phyloP scores from a whole-genome alignment of 2,329 filamentous ascomycete genomes.

The Chaetomiaceae sp. region DNA sequence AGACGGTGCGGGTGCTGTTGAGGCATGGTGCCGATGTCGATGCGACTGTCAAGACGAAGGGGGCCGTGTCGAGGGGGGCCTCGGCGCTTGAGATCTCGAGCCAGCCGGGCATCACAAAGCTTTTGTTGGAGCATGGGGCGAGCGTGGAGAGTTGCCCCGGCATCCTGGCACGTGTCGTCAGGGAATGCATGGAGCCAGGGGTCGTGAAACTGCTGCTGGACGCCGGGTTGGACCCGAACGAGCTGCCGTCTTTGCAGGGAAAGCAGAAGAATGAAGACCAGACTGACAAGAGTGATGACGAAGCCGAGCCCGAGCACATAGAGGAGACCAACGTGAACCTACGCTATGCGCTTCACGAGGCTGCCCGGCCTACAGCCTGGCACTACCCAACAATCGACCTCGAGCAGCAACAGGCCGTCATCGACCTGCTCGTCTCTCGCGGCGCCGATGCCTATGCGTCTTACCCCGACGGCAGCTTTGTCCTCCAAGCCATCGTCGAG shows the following conservation, averaged over 20 bases:
- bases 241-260: neutral
- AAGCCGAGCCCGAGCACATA: too few relatives aligned
- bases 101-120: neutral
- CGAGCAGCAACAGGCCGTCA: neutral
- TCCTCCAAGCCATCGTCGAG: conserved; percentile 4
- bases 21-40: conserved; percentile 5
- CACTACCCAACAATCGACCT: neutral
- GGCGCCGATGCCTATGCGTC: conserved; percentile 1
- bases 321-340: neutral
- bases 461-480: conserved; percentile 2
- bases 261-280: neutral
- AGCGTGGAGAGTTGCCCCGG: neutral
- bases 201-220: conserved; percentile 1
- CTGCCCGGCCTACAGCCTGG: neutral
- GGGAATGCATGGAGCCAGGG: neutral
- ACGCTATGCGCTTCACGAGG: conserved; percentile 8
- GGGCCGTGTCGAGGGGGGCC: neutral
- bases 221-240: neutral
- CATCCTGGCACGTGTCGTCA: neutral
- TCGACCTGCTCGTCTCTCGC: conserved; percentile 5
- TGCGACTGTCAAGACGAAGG: neutral
- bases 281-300: neutral
- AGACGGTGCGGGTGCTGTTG: conserved; percentile 8
- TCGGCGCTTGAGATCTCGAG: neutral
- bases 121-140: conserved; percentile 3